phyloP scores from a whole-genome alignment of 2,329 filamentous ascomycete species.

The Calonectria pteridis region DNA sequence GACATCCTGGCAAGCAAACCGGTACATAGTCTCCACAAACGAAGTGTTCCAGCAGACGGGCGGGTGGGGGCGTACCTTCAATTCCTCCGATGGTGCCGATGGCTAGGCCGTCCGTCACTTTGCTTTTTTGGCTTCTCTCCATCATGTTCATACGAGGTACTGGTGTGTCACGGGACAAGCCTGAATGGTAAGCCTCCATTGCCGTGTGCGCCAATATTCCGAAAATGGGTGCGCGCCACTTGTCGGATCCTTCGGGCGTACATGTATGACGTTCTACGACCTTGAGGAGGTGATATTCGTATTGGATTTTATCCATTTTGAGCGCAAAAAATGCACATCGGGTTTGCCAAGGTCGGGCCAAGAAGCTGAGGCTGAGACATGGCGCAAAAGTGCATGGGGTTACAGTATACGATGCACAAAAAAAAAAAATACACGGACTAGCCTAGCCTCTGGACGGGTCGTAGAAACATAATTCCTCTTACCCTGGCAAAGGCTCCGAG shows the following conservation, averaged over 20 bases:
- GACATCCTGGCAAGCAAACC: neutral
- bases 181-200: neutral
- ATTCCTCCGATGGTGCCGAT: neutral
- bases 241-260: neutral
- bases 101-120: neutral
- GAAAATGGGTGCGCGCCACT: neutral
- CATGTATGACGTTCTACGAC: neutral
- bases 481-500: neutral
- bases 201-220: neutral
- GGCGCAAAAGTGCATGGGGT: neutral
- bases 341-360: neutral
- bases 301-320: neutral
- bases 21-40: neutral
- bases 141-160: neutral
- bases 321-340: neutral
- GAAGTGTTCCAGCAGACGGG: neutral
- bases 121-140: neutral
- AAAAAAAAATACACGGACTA: neutral
- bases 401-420: neutral
- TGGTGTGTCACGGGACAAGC: neutral
- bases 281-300: neutral
- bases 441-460: neutral
- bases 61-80: neutral
- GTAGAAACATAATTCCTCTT: neutral
- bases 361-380: neutral